Base-by-base conservation (phyloP, 768 basidiomycete genomes). In the Boletus tomentosulus region DNA sequence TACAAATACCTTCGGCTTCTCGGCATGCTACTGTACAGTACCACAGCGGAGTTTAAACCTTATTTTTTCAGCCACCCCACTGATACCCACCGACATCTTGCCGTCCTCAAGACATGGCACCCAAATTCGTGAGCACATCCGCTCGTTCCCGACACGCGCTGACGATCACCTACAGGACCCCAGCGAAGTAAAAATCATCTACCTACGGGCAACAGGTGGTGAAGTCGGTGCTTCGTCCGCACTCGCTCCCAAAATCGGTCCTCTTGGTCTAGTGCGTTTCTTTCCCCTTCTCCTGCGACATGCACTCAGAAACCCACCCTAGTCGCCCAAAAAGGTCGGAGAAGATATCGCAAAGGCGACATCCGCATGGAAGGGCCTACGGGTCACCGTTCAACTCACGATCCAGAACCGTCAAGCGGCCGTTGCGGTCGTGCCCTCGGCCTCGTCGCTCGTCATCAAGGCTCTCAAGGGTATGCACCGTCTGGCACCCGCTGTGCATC, bases 331-430 rank as follows among this genome's bases (percentile, higher is more conserved):
- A 81, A 98, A 98, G 80, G 97, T 99, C 76, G 97, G 97, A 77
- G 97, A 99, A 92, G 97, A 99, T 77, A 99, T 99, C 71, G 97
- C 97, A 66, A 99, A 99, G 75, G 96, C 96, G 54, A 99, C 97
- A 56, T 83, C 86, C 46, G 87, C 86, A 71, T 99, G 97, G 97
- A 99, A 99, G 77, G 97, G 97, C 78, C 92, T 98, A 71, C 92
- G 95, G 58, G 96, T 99, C 55, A 98, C 97, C 61, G 94, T 98
- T 62, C 93, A 98, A 75, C 85, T 98, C 57, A 98, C 96, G 56
- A 98, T 98, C 75, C 97, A 98, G 83, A 99, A 99, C 78, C 93
- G 97, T 75, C 97, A 99, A 85, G 97, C 97, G 51, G 78, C 88
- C 61, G 94, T 98, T 68, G 81, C 93, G 54, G 95, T 98, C 64